Evolutionary conservation across 2,329 filamentous ascomycete genomes (phyloP).

Genomic region (Camptophora hylomeconis): DNA sequence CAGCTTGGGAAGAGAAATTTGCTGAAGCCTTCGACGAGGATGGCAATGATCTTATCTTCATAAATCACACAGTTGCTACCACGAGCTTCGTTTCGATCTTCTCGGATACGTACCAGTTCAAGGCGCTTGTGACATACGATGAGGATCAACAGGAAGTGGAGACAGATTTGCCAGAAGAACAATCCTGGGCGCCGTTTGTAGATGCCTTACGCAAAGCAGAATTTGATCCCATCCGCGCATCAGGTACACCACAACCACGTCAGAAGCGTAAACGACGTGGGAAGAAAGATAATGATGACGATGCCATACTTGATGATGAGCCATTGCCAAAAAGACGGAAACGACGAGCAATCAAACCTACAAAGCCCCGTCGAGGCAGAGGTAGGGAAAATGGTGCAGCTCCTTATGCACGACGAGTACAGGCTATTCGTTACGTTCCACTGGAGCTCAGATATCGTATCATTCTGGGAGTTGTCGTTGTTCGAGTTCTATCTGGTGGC

Average conservation of each 20-base stretch:
- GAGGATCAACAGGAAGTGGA: constrained; percentile 6
- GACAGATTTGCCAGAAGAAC: constrained; percentile 5
- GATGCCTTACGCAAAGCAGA: too few relatives aligned
- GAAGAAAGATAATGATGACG: too few relatives aligned
- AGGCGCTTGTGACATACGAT: constrained; percentile 9
- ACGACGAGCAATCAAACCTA: too few relatives aligned
- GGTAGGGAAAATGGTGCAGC: too few relatives aligned
- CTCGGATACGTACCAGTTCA: neutral
- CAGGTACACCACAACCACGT: constrained; percentile 7
- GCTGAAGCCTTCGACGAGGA: too few relatives aligned
- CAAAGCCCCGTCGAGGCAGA: too few relatives aligned
- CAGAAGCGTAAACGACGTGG: too few relatives aligned
- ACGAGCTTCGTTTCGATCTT: constrained; percentile 5
- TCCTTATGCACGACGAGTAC: too few relatives aligned
- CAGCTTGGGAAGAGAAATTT: constrained; percentile 4
- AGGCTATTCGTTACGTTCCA: neutral
- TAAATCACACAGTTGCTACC: constrained; percentile 13
- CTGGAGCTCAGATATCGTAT: constrained; percentile 20
- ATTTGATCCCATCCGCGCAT: neutral
- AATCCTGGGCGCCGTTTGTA: constrained; percentile 11
- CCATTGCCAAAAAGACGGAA: too few relatives aligned
- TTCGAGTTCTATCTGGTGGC: constrained; percentile 33
- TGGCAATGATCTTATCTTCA: constrained; percentile 6
- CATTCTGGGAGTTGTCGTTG: constrained; percentile 29
- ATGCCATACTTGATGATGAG: too few relatives aligned